phyloP scores from a whole-genome alignment of 805 yeast genomes.

The Myxozyma nipponensis region DNA sequence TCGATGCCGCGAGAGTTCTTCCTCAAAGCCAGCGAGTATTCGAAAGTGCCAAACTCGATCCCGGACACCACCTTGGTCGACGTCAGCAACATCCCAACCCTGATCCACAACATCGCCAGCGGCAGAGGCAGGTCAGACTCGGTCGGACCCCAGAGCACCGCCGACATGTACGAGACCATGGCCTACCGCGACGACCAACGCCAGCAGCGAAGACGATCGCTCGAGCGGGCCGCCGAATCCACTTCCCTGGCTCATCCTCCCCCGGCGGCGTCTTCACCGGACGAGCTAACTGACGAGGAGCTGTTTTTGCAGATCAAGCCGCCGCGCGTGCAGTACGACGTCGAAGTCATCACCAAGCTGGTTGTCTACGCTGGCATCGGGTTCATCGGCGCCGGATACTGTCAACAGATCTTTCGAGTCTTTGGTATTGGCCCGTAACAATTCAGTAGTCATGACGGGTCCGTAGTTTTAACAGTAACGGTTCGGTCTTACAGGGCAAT shows the following conservation, averaged over 20 bases:
- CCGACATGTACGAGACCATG: conserved; percentile 41
- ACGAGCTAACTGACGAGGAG: conserved; percentile 26
- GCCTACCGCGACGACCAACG: conserved; percentile 34
- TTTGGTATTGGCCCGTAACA: neutral
- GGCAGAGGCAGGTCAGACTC: conserved; percentile 35
- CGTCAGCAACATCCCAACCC: conserved; percentile 34
- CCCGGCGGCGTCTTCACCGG: conserved; percentile 3
- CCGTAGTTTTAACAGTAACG: too few species aligned
- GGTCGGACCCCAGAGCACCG: conserved; percentile 44
- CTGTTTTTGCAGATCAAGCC: conserved; percentile 31
- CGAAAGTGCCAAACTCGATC: conserved; percentile 36
- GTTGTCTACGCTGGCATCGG: conserved; percentile 82
- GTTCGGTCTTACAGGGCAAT: too few species aligned
- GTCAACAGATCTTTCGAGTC: neutral
- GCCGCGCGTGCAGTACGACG: conserved; percentile 54
- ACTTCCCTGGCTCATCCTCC: neutral
- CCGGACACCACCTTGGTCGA: conserved; percentile 37
- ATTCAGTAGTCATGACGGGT: too few species aligned
- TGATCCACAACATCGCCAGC: conserved; percentile 31
- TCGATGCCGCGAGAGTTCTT: conserved; percentile 42
- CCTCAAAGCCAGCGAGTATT: conserved; percentile 38
- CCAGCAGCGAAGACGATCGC: conserved; percentile 11
- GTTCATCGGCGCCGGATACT: conserved; percentile 40
- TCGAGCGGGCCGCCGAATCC: conserved; percentile 4
- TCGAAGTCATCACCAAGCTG: conserved; percentile 71